Evolutionary conservation across 2,329 filamentous ascomycete species (phyloP), one percentile per base, ranked within the genome.

Genomic region (Stagonosporopsis vannaccii): DNA sequence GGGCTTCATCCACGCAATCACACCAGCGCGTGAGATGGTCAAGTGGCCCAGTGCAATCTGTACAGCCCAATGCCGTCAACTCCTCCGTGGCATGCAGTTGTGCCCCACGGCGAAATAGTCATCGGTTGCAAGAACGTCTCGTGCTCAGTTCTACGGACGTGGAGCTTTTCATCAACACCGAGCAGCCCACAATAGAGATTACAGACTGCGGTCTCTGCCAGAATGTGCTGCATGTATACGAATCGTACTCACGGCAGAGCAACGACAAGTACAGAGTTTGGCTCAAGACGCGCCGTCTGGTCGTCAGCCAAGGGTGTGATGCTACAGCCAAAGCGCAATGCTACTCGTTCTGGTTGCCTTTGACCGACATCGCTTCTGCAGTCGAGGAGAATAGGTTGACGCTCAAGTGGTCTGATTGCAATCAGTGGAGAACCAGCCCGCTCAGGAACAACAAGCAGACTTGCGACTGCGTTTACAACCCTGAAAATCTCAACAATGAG

Each of bases 371-470:
- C 1, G 26, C 40, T 8, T 62, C 56, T 32, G 37, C 12, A 17
- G 2, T 56, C 1, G 15, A 22, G 11, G 51, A 44, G 1, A 41
- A 43, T n/a, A 33, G 53, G 25, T 57, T 65, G 12, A 60, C 56
- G 2, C 23, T 68, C 6, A 22, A 28, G 2, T 68, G 63, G 63
- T 68, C 65, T 8, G 65, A 68, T 47, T 68, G 65, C 39, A 68
- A 65, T 43, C 65, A 68, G 26, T 61, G 66, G 62, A 56, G 40
- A 1, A 15, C 40, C 42, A 35, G 51, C 19, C 25, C 30, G 3
- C 42, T 57, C 12, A 62, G 52, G n/a, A 64, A 63, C 32, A 60
- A 63, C 26, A 51, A 51, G 9, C 40, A 58, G 23, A 51, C 52
- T n/a, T 68, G 59, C 25, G 59, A 68, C 36, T 65, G 63, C 58